Evolutionary conservation across 306 rosid genomes (phyloP).

Genomic region (Dalbergia cochinchinensis): DNA sequence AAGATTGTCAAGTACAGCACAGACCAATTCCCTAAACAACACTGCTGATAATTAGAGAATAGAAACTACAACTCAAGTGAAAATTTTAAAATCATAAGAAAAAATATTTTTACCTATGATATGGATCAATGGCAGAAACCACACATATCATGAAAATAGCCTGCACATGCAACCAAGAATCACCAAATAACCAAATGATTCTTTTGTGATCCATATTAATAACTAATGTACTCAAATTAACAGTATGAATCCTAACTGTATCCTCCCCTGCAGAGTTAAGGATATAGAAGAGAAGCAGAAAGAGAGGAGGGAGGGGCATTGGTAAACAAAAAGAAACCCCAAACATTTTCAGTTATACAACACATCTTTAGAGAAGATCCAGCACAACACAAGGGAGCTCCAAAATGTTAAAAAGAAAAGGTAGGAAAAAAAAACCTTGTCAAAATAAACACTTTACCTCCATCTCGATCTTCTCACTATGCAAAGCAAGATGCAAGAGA

Average conservation of each 20-base stretch:
- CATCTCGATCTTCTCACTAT: constrained; percentile 82
- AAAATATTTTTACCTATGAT: constrained; percentile 69
- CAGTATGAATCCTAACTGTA: not conserved
- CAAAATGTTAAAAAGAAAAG: not conserved
- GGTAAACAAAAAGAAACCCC: not conserved
- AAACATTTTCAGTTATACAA: constrained; percentile 28
- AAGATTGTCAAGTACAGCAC: constrained; percentile 69
- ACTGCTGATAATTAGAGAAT: constrained; percentile 35
- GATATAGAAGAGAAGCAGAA: constrained; percentile 19
- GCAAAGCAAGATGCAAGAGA: constrained; percentile 86
- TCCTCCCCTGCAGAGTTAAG: not conserved
- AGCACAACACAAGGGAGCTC: not conserved
- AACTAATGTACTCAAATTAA: constrained; percentile 14
- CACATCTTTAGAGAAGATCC: constrained; percentile 28
- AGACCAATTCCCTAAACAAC: constrained; percentile 72
- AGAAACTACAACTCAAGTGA: constrained; percentile 23
- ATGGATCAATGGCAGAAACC: constrained; percentile 84
- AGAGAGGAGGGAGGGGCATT: not conserved
- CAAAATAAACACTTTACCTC: constrained; percentile 60
- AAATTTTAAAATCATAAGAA: constrained; percentile 28
- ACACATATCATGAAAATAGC: constrained; percentile 92
- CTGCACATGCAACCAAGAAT: constrained; percentile 58
- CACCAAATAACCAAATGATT: constrained; percentile 34
- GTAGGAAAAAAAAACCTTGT: constrained; percentile 12
- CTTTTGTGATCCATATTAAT: not conserved